phyloP scores from a whole-genome alignment of 768 basidiomycete species.

The Tricholoma flavovirens region DNA sequence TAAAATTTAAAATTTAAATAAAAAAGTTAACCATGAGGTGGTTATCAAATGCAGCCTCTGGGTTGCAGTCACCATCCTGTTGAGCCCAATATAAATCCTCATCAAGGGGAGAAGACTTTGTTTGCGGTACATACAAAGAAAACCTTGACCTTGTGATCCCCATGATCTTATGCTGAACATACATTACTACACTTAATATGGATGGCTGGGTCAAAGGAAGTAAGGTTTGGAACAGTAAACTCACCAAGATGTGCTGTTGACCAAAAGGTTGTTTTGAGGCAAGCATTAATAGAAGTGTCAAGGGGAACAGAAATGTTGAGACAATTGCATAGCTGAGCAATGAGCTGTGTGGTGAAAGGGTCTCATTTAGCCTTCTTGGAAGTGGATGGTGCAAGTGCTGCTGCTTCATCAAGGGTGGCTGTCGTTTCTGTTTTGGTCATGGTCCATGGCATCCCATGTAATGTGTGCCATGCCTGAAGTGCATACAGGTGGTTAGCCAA shows the following conservation, averaged over 20 bases:
- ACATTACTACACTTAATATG: slow-evolving; percentile 15
- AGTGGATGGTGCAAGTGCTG: too few species aligned
- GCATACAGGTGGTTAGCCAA: too few species aligned
- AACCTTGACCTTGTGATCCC: slow-evolving; percentile 3
- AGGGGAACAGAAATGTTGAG: neutral
- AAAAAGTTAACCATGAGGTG: neutral
- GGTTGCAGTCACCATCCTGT: slow-evolving; percentile 9
- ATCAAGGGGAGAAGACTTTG: slow-evolving; percentile 8
- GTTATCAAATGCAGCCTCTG: slow-evolving; percentile 2
- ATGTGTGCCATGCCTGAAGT: too few species aligned
- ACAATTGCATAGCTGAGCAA: too few species aligned
- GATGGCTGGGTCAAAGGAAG: slow-evolving; percentile 8
- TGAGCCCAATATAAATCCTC: slow-evolving; percentile 11
- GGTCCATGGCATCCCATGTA: neutral
- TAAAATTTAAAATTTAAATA: too few species aligned
- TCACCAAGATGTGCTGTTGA: slow-evolving; percentile 11
- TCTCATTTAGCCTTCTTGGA: too few species aligned
- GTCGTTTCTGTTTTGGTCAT: neutral
- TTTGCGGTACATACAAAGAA: slow-evolving; percentile 9
- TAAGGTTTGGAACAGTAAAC: slow-evolving; percentile 13
- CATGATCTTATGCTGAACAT: slow-evolving; percentile 2
- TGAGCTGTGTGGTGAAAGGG: too few species aligned
- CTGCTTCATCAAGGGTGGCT: too few species aligned
- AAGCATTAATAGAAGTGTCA: neutral
- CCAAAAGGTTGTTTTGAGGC: slow-evolving; percentile 15